phyloP scores from a whole-genome alignment of 2,329 filamentous ascomycete species.

The Periglandula ipomoeae region DNA sequence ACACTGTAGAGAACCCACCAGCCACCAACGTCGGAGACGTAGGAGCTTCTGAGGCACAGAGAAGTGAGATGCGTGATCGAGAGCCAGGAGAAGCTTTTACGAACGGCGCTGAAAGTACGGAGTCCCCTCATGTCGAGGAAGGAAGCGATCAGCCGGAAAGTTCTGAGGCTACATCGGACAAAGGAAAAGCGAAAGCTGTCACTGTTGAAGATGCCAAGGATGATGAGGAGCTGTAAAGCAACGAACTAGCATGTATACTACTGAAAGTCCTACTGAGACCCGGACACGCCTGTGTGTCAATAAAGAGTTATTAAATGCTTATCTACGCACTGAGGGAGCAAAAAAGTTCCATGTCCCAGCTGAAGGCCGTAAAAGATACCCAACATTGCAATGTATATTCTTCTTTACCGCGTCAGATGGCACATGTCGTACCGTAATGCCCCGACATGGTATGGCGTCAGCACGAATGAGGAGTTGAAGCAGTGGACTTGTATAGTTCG shows the following conservation, averaged over 20 bases:
- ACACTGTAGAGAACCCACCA: constrained; percentile 13
- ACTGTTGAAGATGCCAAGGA: constrained; percentile 37
- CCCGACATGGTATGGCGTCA: no score
- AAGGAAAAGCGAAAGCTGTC: constrained; percentile 36
- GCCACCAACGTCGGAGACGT: neutral
- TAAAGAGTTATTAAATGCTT: no score
- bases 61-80: neutral
- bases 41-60: neutral
- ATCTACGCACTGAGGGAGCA: no score
- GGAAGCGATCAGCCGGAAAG: neutral
- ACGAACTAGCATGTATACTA: neutral
- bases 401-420: no score
- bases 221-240: constrained; percentile 16
- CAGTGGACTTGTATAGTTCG: no score
- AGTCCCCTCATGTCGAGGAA: neutral
- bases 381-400: no score
- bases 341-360: no score
- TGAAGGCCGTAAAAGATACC: no score
- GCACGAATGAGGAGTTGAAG: no score
- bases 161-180: constrained; percentile 13
- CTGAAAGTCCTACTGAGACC: neutral
- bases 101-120: neutral
- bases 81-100: neutral
- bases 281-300: no score
- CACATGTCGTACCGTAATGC: no score